Evolutionary conservation across 768 basidiomycete genomes (phyloP).

Genomic region (Agrocybe chaxingu): DNA sequence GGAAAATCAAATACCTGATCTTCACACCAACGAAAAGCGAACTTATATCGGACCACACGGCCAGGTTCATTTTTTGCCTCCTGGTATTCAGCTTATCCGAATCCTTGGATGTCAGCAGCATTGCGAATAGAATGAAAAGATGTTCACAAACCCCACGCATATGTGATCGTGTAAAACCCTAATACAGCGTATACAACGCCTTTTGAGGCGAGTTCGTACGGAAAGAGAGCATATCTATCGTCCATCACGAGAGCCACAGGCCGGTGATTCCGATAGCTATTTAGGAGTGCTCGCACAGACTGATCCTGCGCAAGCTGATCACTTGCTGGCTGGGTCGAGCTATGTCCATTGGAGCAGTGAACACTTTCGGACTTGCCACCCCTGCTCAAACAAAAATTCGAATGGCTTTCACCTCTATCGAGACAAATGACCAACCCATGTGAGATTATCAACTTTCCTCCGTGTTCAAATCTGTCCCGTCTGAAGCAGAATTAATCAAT

Average conservation of each 20-base stretch:
- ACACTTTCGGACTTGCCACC: slow-evolving; percentile 69
- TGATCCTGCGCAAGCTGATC: slow-evolving; percentile 69
- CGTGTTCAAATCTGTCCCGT: slow-evolving; percentile 63
- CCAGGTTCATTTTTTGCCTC: slow-evolving; percentile 41
- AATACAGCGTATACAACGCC: slow-evolving; percentile 51
- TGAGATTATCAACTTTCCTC: slow-evolving; percentile 73
- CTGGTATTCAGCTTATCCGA: slow-evolving; percentile 58
- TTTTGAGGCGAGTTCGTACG: slow-evolving; percentile 54
- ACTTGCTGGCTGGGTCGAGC: slow-evolving; percentile 40
- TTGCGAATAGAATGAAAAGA: slow-evolving; percentile 3
- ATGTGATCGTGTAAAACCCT: slow-evolving; percentile 69
- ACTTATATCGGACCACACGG: slow-evolving; percentile 74
- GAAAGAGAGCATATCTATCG: slow-evolving; percentile 70
- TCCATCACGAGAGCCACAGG: slow-evolving; percentile 74
- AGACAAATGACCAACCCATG: slow-evolving; percentile 60
- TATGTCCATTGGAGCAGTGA: slow-evolving; percentile 38
- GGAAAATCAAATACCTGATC: slow-evolving; percentile 42
- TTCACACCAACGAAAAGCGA: slow-evolving; percentile 82
- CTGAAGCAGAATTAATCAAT: slow-evolving; percentile 31
- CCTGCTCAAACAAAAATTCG: slow-evolving; percentile 27
- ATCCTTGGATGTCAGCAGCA: neutral
- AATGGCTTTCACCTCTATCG: neutral
- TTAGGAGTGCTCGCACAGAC: slow-evolving; percentile 68
- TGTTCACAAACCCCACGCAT: slow-evolving; percentile 60
- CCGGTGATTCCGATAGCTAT: slow-evolving; percentile 47